phyloP scores from a whole-genome alignment of 148 eudicot species.

The Fallopia convolvulus region DNA sequence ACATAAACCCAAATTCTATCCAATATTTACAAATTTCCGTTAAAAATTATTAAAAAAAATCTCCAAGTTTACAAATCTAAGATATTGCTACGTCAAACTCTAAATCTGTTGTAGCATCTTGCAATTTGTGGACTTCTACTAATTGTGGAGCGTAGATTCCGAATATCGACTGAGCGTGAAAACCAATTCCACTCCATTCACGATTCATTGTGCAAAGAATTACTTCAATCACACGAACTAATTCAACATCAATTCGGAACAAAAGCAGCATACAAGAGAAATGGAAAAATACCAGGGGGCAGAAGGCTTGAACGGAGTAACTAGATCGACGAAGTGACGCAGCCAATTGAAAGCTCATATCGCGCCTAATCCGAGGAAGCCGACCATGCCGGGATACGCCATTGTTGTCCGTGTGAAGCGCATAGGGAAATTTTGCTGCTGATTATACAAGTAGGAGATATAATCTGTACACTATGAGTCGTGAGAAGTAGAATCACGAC shows the following conservation, averaged over 20 bases:
- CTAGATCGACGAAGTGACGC: conserved; percentile 57
- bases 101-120: not conserved
- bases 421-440: not conserved
- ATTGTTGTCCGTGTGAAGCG: conserved; percentile 8
- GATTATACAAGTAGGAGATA: not conserved
- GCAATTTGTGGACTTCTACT: not conserved
- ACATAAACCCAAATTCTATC: too few relatives aligned
- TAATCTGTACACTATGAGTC: not conserved
- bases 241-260: not conserved
- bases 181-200: not conserved
- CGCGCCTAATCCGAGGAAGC: conserved; percentile 71
- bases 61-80: not conserved
- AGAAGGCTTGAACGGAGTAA: conserved; percentile 59
- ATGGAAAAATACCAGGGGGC: conserved; percentile 24
- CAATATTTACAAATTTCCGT: too few relatives aligned
- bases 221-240: not conserved
- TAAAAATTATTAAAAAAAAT: too few relatives aligned
- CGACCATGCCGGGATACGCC: conserved; percentile 37
- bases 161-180: not conserved
- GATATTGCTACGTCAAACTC: not conserved
- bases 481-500: not conserved
- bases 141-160: not conserved
- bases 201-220: not conserved
- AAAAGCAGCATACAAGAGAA: not conserved
- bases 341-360: conserved; percentile 55